These are phyloP conservation scores for Microbotryum scabiosae DNA, from an alignment of 1,284 basidiomycete species.

Conservation along the genomic window DNA sequence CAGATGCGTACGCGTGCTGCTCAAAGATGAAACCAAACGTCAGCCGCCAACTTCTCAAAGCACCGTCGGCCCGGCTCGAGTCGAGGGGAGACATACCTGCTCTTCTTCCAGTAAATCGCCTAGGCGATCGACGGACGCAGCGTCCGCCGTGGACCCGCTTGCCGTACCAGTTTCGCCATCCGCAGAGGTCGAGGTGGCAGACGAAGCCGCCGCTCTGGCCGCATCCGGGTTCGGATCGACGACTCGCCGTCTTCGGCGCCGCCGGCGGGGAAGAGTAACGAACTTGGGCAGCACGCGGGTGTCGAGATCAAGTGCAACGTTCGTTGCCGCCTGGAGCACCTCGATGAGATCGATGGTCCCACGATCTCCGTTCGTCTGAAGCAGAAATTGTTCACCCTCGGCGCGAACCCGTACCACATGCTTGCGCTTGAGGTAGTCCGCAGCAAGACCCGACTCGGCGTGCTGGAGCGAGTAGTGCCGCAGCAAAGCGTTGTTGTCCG, in stretches of 20 bases:
- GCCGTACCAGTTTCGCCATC: too few species aligned
- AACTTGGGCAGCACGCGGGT: constrained; percentile 78
- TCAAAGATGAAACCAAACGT: not conserved
- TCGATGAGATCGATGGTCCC: constrained; percentile 95
- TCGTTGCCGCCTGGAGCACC: constrained; percentile 85
- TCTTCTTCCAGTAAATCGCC: not conserved
- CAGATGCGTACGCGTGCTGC: constrained; percentile 2
- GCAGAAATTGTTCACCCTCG: constrained; percentile 91
- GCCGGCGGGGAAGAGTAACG: constrained; percentile 46
- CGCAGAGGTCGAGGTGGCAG: too few species aligned
- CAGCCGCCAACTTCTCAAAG: not conserved
- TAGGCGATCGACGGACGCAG: not conserved
- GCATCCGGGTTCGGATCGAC: constrained; percentile 8
- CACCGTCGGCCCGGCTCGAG: not conserved
- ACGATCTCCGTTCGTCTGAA: constrained; percentile 78
- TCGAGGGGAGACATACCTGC: not conserved
- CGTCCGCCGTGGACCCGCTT: too few species aligned
- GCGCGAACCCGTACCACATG: constrained; percentile 89
- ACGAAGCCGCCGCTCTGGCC: constrained; percentile 9
- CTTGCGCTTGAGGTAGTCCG: constrained; percentile 87
- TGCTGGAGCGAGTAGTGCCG: constrained; percentile 73
- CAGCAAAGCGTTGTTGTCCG: constrained; percentile 39
- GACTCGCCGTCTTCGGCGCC: constrained; percentile 39
- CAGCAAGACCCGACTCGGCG: constrained; percentile 79
- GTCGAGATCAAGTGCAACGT: constrained; percentile 85